Evolutionary conservation across 2,329 filamentous ascomycete genomes (phyloP), one percentile per base, ranked within the genome.

Genomic region (Helminthosporium solani): DNA sequence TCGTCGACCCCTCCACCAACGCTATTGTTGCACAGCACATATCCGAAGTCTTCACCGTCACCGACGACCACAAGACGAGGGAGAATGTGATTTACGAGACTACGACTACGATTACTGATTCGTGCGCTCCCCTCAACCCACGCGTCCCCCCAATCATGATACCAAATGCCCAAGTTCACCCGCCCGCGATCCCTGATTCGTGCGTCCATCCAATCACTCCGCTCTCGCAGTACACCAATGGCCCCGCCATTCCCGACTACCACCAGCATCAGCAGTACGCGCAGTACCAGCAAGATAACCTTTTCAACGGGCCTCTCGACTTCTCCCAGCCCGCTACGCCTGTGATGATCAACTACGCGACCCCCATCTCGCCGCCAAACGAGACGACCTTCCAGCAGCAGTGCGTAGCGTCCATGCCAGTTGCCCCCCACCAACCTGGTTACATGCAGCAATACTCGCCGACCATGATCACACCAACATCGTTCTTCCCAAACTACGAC

Each of bases 21-120:
- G 83, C 84, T 35, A 75, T 96, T 25, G 75, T 97, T 34, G 88
- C 90, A 6, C 92, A 99, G 71, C 83, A 85, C 42, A 86, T 96
- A 54, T 68, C 66, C 3, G 63, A 67, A 90, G 89, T 16, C 84
- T 95, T 97, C 54, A 92, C 96, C 81, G 96, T 97, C 53, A 97
- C 94, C 1, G 92, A 99, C 66, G 92, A 99, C 63, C 92, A 97
- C 75, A 97, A 97, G 74, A 96, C n/a, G n/a, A n/a, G n/a, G n/a
- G n/a, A n/a, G n/a, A n/a, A n/a, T n/a, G n/a, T n/a, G n/a, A n/a
- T n/a, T n/a, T n/a, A n/a, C n/a, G n/a, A n/a, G n/a, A n/a, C n/a
- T n/a, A n/a, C n/a, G n/a, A n/a, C n/a, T n/a, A n/a, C n/a, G n/a
- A n/a, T n/a, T n/a, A n/a, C n/a, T n/a, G n/a, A n/a, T n/a, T n/a